These are phyloP conservation scores for Neofusicoccum laricinum DNA, from an alignment of 2,329 filamentous ascomycete species.

Conservation along the genomic window DNA sequence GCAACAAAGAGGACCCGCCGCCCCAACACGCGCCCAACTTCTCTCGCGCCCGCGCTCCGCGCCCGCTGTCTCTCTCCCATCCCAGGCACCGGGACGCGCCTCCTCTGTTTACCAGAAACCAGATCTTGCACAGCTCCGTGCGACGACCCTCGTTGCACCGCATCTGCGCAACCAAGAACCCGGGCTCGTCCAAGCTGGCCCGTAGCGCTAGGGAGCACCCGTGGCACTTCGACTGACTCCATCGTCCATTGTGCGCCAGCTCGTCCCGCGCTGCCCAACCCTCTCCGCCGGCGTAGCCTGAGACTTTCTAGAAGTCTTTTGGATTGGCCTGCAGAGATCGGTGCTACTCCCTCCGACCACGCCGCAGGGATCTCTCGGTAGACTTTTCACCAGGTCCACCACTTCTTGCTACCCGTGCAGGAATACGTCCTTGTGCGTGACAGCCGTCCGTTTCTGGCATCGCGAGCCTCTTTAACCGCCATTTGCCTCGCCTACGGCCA, in stretches of 20 bases:
- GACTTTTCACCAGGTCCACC: slow-evolving; percentile 4
- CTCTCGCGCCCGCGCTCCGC: background rate
- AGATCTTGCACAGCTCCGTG: slow-evolving; percentile 33
- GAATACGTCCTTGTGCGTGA: slow-evolving; percentile 18
- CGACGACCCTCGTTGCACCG: slow-evolving; percentile 41
- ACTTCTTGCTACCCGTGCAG: background rate
- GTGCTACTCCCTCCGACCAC: slow-evolving; percentile 35
- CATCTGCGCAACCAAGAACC: slow-evolving; percentile 48
- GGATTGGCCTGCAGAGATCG: slow-evolving; percentile 29
- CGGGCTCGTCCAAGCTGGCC: slow-evolving; percentile 32
- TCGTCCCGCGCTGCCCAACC: slow-evolving; percentile 20
- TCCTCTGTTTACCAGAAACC: slow-evolving; percentile 13
- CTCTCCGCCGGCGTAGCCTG: slow-evolving; percentile 34
- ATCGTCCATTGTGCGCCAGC: slow-evolving; percentile 39
- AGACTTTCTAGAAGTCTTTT: slow-evolving; percentile 44
- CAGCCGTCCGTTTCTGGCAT: slow-evolving; percentile 15
- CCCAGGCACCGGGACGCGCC: slow-evolving; percentile 11
- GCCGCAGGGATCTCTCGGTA: slow-evolving; percentile 25
- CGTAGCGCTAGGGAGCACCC: slow-evolving; percentile 34
- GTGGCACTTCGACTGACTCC: slow-evolving; percentile 33
- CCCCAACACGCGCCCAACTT: slow-evolving; percentile 1
- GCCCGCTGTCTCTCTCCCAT: slow-evolving; percentile 8
- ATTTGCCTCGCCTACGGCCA: slow-evolving; percentile 2
- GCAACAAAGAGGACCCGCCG: background rate
- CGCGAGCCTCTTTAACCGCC: slow-evolving; percentile 17